phyloP scores from a whole-genome alignment of 179 eudicot species.

The Patellifolia procumbens region DNA sequence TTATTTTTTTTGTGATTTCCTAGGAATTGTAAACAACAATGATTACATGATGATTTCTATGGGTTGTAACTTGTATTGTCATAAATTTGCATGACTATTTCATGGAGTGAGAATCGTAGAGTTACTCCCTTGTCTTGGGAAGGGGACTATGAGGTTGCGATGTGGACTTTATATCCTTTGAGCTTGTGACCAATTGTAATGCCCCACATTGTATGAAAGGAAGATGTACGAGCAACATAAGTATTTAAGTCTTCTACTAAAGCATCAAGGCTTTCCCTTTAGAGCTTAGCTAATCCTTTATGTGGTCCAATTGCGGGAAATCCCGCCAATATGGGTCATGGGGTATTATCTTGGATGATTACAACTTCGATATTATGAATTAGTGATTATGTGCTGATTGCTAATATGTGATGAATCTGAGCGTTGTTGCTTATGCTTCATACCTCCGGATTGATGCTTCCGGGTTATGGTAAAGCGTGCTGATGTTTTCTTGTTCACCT shows the following conservation, averaged over 20 bases:
- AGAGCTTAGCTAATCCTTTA: not conserved
- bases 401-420: not conserved
- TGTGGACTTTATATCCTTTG: not conserved
- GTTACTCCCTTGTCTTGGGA: not conserved
- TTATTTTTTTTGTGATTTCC: not conserved
- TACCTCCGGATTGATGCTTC: not conserved
- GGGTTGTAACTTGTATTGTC: too few relatives aligned
- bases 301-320: not conserved
- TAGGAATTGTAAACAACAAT: not conserved
- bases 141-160: not conserved
- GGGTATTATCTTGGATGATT: not conserved
- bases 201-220: not conserved
- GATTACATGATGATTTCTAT: too few relatives aligned
- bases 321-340: not conserved
- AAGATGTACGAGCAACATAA: not conserved
- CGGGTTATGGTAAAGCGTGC: not conserved
- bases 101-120: not conserved
- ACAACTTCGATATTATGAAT: not conserved
- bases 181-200: not conserved
- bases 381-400: not conserved
- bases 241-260: not conserved
- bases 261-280: not conserved
- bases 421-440: not conserved
- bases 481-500: slow-evolving; percentile 21
- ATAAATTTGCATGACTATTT: not conserved